phyloP scores from a whole-genome alignment of 2,329 filamentous ascomycete species.

The Metarhizium robertsii region DNA sequence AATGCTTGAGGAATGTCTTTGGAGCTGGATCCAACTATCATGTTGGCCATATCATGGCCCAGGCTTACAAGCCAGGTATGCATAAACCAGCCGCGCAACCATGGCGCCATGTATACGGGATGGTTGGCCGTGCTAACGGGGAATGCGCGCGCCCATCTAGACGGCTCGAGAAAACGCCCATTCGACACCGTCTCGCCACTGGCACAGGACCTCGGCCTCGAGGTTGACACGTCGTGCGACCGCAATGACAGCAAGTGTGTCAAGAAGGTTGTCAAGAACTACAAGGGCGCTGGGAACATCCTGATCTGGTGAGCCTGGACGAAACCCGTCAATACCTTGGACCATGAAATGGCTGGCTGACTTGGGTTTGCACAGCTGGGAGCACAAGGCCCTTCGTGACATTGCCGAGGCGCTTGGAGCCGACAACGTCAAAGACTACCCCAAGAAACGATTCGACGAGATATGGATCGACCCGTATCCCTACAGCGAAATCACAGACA shows the following conservation, averaged over 20 bases:
- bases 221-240: conserved; percentile 45
- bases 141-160: conserved; percentile 16
- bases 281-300: conserved; percentile 43
- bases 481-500: conserved; percentile 34
- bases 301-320: conserved; percentile 36
- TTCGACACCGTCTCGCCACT: conserved; percentile 48
- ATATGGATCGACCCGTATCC: conserved; percentile 48
- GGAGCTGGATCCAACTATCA: conserved; percentile 40
- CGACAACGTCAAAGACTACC: conserved; percentile 38
- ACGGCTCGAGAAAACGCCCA: conserved; percentile 42
- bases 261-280: conserved; percentile 35
- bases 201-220: conserved; percentile 43
- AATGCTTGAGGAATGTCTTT: conserved; percentile 51
- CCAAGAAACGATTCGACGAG: conserved; percentile 38
- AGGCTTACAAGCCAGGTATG: conserved; percentile 38
- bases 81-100: background rate
- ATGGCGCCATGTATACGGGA: too few species aligned
- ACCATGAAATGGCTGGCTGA: background rate
- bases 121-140: background rate
- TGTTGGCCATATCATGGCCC: conserved; percentile 49
- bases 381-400: conserved; percentile 42
- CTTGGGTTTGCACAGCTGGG: conserved; percentile 34
- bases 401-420: conserved; percentile 44
- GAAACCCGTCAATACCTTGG: background rate
- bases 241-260: conserved; percentile 48